Percentiles rank a stretch among this genome's conserved stretches.
Conservation (phyloP, 1,284 basidiomycete species). For the Cronartium quercuum region DNA sequence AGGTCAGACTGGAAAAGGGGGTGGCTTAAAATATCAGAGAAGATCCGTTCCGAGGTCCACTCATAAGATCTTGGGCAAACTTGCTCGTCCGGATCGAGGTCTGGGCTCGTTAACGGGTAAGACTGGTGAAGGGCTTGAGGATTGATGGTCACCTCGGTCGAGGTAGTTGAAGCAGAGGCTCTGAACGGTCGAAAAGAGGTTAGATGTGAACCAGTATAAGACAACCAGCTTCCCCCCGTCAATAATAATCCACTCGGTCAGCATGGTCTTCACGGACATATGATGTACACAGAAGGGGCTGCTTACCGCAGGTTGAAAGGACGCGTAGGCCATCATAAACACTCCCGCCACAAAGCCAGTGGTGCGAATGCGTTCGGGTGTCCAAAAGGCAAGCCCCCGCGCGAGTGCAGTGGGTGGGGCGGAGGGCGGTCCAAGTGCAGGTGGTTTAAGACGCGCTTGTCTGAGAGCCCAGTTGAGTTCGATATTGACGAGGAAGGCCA, state of each 20-base stretch:
- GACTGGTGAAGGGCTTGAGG: no score
- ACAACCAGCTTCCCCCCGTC: conserved; percentile 59
- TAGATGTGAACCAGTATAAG: conserved; percentile 77
- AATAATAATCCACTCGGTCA: not conserved
- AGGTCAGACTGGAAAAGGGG: no score
- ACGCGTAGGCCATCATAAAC: conserved; percentile 33
- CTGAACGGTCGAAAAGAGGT: conserved; percentile 69
- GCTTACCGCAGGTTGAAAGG: conserved; percentile 36
- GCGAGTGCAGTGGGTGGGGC: not conserved
- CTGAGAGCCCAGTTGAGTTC: conserved; percentile 30
- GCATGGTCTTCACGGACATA: not conserved
- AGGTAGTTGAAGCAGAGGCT: conserved; percentile 45
- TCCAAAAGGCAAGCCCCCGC: conserved; percentile 25
- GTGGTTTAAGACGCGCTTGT: not conserved
- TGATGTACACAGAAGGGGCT: not conserved
- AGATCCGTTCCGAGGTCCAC: no score
- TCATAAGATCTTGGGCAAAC: no score
- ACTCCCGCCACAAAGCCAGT: conserved; percentile 20
- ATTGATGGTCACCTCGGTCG: conserved; percentile 1
- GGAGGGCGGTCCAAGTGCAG: not conserved
- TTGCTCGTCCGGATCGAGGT: no score
- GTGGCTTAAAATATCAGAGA: no score
- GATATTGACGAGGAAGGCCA: conserved; percentile 27
- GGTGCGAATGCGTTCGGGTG: conserved; percentile 19
- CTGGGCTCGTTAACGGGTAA: no score